Percentiles rank a stretch among this genome's conserved stretches.
Conservation (phyloP, 371 early-diverging fungal genomes). For the Funneliformis caledonium region DNA sequence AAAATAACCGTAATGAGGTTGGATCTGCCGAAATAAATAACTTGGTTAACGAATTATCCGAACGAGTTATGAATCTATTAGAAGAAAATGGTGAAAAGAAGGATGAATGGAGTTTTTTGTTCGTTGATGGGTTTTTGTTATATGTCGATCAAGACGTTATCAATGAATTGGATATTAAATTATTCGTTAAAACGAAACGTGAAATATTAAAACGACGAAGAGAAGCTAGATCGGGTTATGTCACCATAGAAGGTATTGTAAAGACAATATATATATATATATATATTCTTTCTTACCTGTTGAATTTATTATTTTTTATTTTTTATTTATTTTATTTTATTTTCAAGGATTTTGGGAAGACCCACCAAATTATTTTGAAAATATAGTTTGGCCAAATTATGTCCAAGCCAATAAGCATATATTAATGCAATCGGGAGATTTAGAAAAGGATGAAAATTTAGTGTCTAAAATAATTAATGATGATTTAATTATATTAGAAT, state of each 20-base stretch:
- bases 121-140: conserved; percentile 88
- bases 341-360: conserved; percentile 75
- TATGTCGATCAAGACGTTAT: conserved; percentile 55
- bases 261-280: background rate
- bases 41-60: background rate
- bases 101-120: conserved; percentile 50
- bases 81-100: background rate
- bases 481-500: background rate
- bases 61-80: background rate
- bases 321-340: conserved; percentile 1
- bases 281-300: background rate
- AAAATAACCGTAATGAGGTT: conserved; percentile 45
- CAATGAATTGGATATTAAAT: conserved; percentile 60
- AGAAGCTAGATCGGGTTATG: conserved; percentile 70
- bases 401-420: conserved; percentile 25
- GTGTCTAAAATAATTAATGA: background rate
- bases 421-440: background rate
- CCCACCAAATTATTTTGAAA: conserved; percentile 86
- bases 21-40: background rate
- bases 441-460: background rate
- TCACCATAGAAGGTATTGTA: conserved; percentile 72
- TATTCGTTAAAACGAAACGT: conserved; percentile 67
- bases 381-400: conserved; percentile 85
- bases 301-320: background rate
- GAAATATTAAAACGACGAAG: conserved; percentile 69